These are phyloP conservation scores for Thermothelomyces thermophilus DNA, from an alignment of 2,329 filamentous ascomycete species.

Conservation along the genomic window DNA sequence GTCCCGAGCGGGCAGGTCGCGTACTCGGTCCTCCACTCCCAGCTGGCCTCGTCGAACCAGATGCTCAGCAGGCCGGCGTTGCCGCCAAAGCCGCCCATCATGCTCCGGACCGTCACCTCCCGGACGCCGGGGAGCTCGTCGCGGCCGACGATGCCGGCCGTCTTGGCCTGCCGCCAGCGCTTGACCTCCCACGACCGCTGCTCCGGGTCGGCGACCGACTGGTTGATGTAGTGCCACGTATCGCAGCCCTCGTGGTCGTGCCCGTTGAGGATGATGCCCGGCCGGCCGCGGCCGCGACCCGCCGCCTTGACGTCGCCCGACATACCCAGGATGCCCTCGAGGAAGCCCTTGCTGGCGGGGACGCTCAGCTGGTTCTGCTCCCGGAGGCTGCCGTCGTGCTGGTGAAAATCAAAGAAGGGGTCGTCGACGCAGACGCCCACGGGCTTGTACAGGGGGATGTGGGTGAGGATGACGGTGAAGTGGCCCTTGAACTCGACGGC, in stretches of 20 bases:
- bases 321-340: constrained; percentile 79
- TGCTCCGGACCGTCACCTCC: constrained; percentile 89
- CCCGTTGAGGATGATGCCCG: constrained; percentile 78
- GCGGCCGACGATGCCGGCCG: constrained; percentile 35
- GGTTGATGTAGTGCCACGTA: constrained; percentile 73
- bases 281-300: constrained; percentile 58
- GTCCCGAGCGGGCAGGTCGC: constrained; percentile 69
- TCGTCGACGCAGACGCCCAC: constrained; percentile 76
- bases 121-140: constrained; percentile 57
- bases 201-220: constrained; percentile 37
- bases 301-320: constrained; percentile 54
- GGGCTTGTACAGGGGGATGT: constrained; percentile 83
- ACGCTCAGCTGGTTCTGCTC: constrained; percentile 88
- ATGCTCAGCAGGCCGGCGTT: constrained; percentile 82
- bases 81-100: constrained; percentile 97
- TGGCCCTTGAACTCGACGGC: constrained; percentile 56
- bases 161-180: constrained; percentile 41
- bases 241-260: constrained; percentile 96
- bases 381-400: constrained; percentile 60
- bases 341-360: constrained; percentile 64
- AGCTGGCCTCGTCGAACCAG: constrained; percentile 72
- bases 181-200: constrained; percentile 41
- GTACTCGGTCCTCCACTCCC: constrained; percentile 80
- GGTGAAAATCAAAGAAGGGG: constrained; percentile 76
- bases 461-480: constrained; percentile 82